phyloP scores from a whole-genome alignment of 345 rosid species.

The Populus pruinosa region DNA sequence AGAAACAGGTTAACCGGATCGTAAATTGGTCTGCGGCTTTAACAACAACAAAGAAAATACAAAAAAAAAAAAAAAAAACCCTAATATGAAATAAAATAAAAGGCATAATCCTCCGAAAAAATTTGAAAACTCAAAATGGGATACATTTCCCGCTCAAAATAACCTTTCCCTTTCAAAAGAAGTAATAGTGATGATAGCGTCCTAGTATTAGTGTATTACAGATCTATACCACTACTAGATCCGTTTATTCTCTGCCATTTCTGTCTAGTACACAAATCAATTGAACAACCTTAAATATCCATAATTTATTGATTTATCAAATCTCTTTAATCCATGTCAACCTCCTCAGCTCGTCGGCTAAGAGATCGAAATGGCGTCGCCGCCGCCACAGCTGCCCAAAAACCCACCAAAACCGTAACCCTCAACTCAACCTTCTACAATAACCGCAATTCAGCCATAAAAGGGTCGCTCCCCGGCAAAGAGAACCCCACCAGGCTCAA shows the following conservation, averaged over 20 bases:
- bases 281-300: not conserved
- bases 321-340: constrained; percentile 44
- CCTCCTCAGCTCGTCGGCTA: constrained; percentile 51
- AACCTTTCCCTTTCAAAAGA: no score
- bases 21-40: no score
- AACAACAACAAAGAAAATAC: not conserved
- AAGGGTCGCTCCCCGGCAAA: constrained; percentile 47
- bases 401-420: constrained; percentile 41
- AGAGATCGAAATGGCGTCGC: constrained; percentile 47
- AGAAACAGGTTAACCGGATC: no score
- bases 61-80: no score
- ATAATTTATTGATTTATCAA: not conserved
- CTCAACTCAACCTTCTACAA: constrained; percentile 39
- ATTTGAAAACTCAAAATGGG: constrained; percentile 28
- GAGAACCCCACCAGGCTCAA: constrained; percentile 49
- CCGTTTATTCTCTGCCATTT: not conserved
- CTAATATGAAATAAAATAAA: no score
- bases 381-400: constrained; percentile 34
- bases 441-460: constrained; percentile 24
- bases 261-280: not conserved
- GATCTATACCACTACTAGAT: not conserved
- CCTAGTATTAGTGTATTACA: no score
- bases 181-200: not conserved
- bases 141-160: constrained; percentile 42
- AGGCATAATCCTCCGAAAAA: not conserved